Evolutionary conservation across 306 rosid genomes (phyloP), one percentile per base, ranked within the genome.

Genomic region (Neltuma alba): DNA sequence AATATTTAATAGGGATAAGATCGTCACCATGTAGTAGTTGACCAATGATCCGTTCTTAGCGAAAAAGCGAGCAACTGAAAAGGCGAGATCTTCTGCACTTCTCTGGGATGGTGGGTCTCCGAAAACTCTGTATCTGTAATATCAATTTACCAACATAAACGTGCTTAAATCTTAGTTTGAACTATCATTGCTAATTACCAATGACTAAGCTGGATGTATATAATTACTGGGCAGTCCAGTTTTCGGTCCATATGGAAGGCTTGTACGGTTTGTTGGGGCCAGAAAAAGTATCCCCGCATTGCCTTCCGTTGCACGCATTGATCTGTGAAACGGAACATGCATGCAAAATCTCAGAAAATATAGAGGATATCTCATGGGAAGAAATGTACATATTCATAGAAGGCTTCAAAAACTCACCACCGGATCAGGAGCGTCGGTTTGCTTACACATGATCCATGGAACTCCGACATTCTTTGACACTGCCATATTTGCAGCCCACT

Each of bases 381-480:
- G 76, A 28, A 30, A 36, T 1, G 28, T 18, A 25, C 34, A 28
- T 5, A 14, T 41, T 2, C 27, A 50, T 34, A 44, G 62, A 80
- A 28, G 72, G 67, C 11, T 13, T 48, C 38, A 20, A 11, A 58
- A 14, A 86, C 91, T 85, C 81, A 94, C 98, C 70, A 95, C 91
- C 30, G 97, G 94, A 86, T 92, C 97, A 78, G 99, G 99, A 81
- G 99, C 99, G 82, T 95, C 92, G 61, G 34, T 88, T n/a, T 95
- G 99, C 90, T 95, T 92, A 92, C 99, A 95, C 99, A 95, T 95
- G 86, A 95, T 13, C 99, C 99, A 95, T 78, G 99, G 99, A 79
- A 95, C 89, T 44, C 90, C 96, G 6, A n/a, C 10, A 27, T 89
- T 74, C 75, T 69, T 3, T 1, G 80, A 57, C 31, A 89, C 77